Conservation (phyloP, 2,329 filamentous ascomycete genomes). For the Malbranchea cinnamomea region DNA sequence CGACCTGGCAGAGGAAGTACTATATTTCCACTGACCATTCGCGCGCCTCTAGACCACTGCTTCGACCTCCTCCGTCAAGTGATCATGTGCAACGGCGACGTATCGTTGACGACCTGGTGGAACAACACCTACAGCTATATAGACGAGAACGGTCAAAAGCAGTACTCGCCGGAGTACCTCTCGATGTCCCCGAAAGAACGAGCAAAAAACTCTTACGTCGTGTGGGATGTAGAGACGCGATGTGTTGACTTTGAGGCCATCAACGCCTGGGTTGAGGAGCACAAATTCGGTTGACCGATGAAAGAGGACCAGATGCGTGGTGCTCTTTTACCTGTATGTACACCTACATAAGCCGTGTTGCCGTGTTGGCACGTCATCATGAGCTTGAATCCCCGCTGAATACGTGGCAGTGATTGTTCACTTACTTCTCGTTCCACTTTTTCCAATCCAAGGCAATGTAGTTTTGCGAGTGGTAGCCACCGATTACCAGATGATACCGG, state of each 20-base stretch:
- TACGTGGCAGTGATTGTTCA: no score
- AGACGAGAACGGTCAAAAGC: slow-evolving; percentile 5
- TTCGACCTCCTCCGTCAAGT: slow-evolving; percentile 10
- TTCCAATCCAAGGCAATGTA: no score
- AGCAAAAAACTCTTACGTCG: slow-evolving; percentile 4
- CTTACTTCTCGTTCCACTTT: no score
- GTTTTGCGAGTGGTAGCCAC: no score
- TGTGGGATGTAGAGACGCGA: slow-evolving; percentile 8
- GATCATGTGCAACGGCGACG: slow-evolving; percentile 8
- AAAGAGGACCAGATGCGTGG: no score
- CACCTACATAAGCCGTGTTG: no score
- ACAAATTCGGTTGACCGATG: no score
- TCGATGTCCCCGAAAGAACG: slow-evolving; percentile 5
- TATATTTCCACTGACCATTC: neutral
- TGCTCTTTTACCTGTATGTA: no score
- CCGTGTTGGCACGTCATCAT: no score
- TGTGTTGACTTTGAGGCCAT: slow-evolving; percentile 8
- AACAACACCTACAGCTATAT: slow-evolving; percentile 7
- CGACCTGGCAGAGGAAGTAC: no score
- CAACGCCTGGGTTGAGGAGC: slow-evolving; percentile 6
- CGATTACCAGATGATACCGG: no score
- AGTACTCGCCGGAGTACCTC: slow-evolving; percentile 7
- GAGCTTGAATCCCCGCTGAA: no score
- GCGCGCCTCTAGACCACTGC: slow-evolving; percentile 8
- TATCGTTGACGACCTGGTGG: slow-evolving; percentile 9